Base-by-base conservation (phyloP, 257 asterid species). In the Solanum bulbocastanum region DNA sequence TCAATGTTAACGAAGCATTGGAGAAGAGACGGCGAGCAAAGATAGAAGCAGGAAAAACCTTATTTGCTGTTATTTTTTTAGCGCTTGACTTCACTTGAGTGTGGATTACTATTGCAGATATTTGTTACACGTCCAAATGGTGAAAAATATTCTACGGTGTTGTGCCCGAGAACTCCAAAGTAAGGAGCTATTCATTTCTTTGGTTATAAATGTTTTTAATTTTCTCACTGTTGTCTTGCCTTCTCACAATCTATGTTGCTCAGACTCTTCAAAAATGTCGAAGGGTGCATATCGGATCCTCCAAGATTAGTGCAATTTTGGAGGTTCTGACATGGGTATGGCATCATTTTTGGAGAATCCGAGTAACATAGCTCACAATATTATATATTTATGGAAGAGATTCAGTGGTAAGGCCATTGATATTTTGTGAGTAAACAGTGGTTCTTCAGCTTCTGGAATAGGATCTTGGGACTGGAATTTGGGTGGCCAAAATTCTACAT, bases 381-480 rank as follows among this genome's bases (percentile, higher is more conserved):
- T 65, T 65, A 33, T 62, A 52, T 30, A 35, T 58, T 35, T 60
- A 11, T 62, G 22, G 83, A 73, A 83, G 79, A 36, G 74, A 40
- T 23, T 30, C 69, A 86, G 76, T 78, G 30, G 66, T 68, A 83
- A 75, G 78, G 83, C 91, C 56, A 90, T 86, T 89, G 42, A 78
- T 83, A 79, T 62, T 62, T 85, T 88, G 82, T 92, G 92, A 88
- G 89, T 87, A 83, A 88, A 89, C 98, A 95, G 99, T 86, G 96
- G 93, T 87, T 88, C 87, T 83, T 91, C 96, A 86, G 95, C 92
- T 88, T 88, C 93, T 86, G 99, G 99, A 88, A 94, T 96, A 89
- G 96, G 94, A 92, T 96, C 98, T 86, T 97, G 99, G 99, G 99
- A 96, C 93, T 97, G 99, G 99, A 93, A 90, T 60, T 92, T 97